phyloP scores from a whole-genome alignment of 805 yeast genomes.

The Metschnikowia rubicola region DNA sequence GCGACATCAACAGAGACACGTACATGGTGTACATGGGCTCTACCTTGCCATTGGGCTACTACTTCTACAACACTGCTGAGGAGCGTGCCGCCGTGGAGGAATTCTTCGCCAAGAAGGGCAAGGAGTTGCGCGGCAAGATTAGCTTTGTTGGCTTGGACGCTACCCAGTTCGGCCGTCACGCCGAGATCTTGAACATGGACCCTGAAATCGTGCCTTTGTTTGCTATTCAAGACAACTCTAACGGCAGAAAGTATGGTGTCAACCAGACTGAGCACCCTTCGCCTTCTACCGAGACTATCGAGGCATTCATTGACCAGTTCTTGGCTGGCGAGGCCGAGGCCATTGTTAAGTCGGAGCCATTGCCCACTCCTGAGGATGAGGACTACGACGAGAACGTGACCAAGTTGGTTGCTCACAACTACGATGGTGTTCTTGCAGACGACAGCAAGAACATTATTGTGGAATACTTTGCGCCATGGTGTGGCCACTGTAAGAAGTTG shows the following conservation, averaged over 20 bases:
- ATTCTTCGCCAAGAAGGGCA: constrained; percentile 60
- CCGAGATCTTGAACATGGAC: constrained; percentile 77
- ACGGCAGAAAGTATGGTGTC: constrained; percentile 75
- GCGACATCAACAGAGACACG: constrained; percentile 80
- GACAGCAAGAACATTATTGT: constrained; percentile 68
- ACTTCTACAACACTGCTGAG: constrained; percentile 70
- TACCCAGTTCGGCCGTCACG: constrained; percentile 75
- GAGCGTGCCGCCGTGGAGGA: constrained; percentile 57
- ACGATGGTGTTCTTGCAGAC: constrained; percentile 62
- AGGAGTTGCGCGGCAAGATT: constrained; percentile 71
- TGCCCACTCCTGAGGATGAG: constrained; percentile 75
- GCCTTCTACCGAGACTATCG: constrained; percentile 46
- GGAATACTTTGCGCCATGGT: constrained; percentile 96
- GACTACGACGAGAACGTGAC: constrained; percentile 52
- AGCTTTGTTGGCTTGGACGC: constrained; percentile 91
- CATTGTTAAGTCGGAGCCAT: constrained; percentile 76
- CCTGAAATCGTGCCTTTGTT: constrained; percentile 81
- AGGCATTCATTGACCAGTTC: constrained; percentile 61
- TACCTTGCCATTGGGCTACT: constrained; percentile 78
- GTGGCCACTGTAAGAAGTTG: constrained; percentile 91
- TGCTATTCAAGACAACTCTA: constrained; percentile 70
- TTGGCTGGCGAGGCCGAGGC: constrained; percentile 65
- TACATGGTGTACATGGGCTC: constrained; percentile 71
- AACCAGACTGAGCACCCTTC: constrained; percentile 54
- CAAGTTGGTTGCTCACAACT: constrained; percentile 80